Percentiles rank a stretch among this genome's conserved stretches.
Evolutionary conservation across 2,329 filamentous ascomycete genomes (phyloP).

Genomic region (Cladophialophora yegresii): DNA sequence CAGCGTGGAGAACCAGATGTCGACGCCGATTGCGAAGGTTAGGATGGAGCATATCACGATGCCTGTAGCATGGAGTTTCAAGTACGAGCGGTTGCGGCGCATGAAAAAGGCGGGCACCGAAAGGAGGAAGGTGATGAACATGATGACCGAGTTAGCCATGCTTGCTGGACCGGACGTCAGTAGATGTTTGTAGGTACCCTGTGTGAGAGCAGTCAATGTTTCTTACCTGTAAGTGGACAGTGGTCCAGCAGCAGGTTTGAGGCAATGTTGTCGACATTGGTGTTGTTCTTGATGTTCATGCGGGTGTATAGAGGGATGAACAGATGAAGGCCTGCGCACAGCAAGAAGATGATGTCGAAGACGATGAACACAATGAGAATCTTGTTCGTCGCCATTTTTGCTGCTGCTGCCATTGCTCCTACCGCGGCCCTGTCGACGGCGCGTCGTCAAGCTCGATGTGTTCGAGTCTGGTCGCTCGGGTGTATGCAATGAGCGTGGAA

Average conservation of each 20-base stretch:
- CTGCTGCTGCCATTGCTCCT: not conserved
- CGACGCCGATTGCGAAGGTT: slow-evolving; percentile 66
- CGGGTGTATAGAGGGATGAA: slow-evolving; percentile 56
- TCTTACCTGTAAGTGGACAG: slow-evolving; percentile 57
- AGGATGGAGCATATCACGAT: slow-evolving; percentile 64
- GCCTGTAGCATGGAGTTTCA: slow-evolving; percentile 69
- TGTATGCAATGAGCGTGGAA: not conserved
- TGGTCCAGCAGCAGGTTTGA: slow-evolving; percentile 54
- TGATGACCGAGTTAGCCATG: slow-evolving; percentile 70
- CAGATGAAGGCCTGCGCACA: slow-evolving; percentile 55
- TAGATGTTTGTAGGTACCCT: not conserved
- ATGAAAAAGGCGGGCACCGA: slow-evolving; percentile 72
- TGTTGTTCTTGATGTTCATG: slow-evolving; percentile 45
- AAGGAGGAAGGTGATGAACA: slow-evolving; percentile 69
- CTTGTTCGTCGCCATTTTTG: slow-evolving; percentile 47
- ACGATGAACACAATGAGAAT: slow-evolving; percentile 56
- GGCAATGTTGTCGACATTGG: slow-evolving; percentile 54
- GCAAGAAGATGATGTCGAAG: slow-evolving; percentile 56
- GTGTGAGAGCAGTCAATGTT: not conserved
- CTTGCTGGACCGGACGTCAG: slow-evolving; percentile 54
- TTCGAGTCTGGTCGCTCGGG: not conserved
- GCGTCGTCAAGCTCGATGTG: not conserved
- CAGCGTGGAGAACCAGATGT: slow-evolving; percentile 73
- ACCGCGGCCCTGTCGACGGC: not conserved
- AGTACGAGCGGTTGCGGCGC: slow-evolving; percentile 65